These are phyloP conservation scores for Solioccasus polychromus DNA, from an alignment of 768 basidiomycete species.

Conservation along the genomic window DNA sequence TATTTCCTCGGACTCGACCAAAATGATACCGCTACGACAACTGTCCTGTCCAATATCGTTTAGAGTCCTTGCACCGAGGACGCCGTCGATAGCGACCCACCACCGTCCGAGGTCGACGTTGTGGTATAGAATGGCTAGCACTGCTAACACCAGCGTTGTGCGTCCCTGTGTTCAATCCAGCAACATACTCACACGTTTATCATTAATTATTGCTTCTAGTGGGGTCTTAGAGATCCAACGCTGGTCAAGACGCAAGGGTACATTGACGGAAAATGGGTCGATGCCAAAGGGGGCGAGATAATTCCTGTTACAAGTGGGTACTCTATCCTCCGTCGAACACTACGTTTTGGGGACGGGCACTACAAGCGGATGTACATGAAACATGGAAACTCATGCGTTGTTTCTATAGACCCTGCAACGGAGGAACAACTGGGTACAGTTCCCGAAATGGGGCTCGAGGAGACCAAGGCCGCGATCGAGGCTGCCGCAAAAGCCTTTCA, in stretches of 20 bases:
- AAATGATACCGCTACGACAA: conserved; percentile 15
- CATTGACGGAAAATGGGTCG: conserved; percentile 85
- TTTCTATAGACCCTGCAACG: conserved; percentile 77
- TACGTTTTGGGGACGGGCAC: neutral
- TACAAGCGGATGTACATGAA: neutral
- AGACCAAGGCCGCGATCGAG: conserved; percentile 81
- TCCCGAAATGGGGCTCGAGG: conserved; percentile 84
- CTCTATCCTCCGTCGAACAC: neutral
- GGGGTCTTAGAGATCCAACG: conserved; percentile 73
- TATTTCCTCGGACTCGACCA: neutral
- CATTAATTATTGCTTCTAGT: conserved; percentile 35
- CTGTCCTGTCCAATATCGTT: conserved; percentile 17
- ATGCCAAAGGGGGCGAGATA: conserved; percentile 68
- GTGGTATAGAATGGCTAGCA: conserved; percentile 55
- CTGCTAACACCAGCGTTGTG: conserved; percentile 31
- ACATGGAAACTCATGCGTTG: neutral
- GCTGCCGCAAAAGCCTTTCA: conserved; percentile 80
- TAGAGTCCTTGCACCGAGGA: conserved; percentile 18
- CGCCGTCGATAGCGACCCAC: conserved; percentile 1
- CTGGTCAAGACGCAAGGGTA: conserved; percentile 74
- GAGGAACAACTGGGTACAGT: conserved; percentile 78
- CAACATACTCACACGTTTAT: neutral
- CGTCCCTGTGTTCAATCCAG: conserved; percentile 19
- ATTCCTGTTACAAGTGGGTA: conserved; percentile 74
- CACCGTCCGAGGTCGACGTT: conserved; percentile 9